Evolutionary conservation across 768 basidiomycete species (phyloP), one percentile per base, ranked within the genome.

Genomic region (Termitomyces sp.): DNA sequence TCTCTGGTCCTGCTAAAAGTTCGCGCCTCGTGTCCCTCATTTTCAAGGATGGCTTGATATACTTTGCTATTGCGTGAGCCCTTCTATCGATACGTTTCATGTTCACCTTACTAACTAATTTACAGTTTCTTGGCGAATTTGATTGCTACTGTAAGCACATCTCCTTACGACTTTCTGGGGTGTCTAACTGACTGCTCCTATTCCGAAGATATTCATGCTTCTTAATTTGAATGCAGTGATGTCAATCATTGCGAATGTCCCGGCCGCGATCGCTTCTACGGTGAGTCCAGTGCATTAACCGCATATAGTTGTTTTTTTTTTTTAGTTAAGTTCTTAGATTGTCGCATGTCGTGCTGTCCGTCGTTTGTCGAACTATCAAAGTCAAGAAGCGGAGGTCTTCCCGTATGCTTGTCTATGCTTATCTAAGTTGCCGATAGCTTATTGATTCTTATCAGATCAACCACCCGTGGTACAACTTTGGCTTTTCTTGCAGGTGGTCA

Each of bases 241-340:
- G 84, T 84, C 83, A 32, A 82, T 89, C 67, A 84, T 88, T 52
- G 82, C 80, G 45, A 88, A 88, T 61, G 85, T 88, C 42, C 86
- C 86, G 3, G 85, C 86, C 34, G 85, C 85, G 17, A 80, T 88
- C 57, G 78, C 81, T 3, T 84, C 83, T 21, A 85, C 83, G 6
- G 86, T 86, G 52, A 61, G 81, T 66, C 10, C n/a, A 43, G 27
- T 47, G 16, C 44, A 43, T 34, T 14, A 19, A 39, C 23, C 34
- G 12, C 53, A 27, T 28, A 12, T 27, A 16, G 17, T 30, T 21
- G 28, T 39, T 61, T 19, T 49, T 55, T 32, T 37, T 63, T 17
- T 50, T 55, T 28, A 49, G 44, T 19, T 41, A 41, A 41, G 30
- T 42, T 23, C 4, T n/a, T 58, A 88, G 85, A 86, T 88, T 61